Base-by-base conservation (phyloP, 2,329 filamentous ascomycete species). In the Beauveria rudraprayagi region DNA sequence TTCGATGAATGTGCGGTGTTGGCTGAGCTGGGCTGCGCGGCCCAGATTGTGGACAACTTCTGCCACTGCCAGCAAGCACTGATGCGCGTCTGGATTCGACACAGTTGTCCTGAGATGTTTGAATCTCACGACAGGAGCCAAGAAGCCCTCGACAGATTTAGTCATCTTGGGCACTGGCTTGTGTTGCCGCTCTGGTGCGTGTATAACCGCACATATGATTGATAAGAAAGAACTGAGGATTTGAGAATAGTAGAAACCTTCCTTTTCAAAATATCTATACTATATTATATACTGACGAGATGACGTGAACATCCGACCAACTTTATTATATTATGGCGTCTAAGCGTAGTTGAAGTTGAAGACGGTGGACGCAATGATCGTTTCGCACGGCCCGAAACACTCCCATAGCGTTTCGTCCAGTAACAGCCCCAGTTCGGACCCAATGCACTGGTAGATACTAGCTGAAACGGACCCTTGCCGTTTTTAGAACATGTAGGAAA, bases 111-210 rank as follows among this genome's bases (percentile, higher is more conserved):
- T 17, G 5, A 56, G 53, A 1, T 34, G 24, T 14, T 22, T 34
- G 40, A 56, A 56, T 24, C 40, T 28, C 40, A 56, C 41, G 24
- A 46, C 40, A 28, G 53, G 24, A 8, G 40, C 41, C 24, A 56
- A 16, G n/a, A 22, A 46, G 4, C 53, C 53, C 19, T 56, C 53
- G 7, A 7, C 9, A 46, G 53, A 56, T 44, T 56, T 44, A 2
- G 40, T 46, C 53, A 46, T 56, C 52, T 75, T 62, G 40, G 71
- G 67, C 69, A 11, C 10, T 16, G 5, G 34, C 34, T 1, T 28
- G 14, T 11, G 16, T 24, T 5, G 34, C 11, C 19, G 28, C 51
- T 19, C 4, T n/a, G 37, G 37, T 11, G 22, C 19, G 19, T 19
- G 34, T 26, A 41, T 10, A 37, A 16, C 11, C 11, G 34, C 34